A percentile compares a stretch with the other conserved stretches of the same genome.
phyloP scores from a whole-genome alignment of 371 early-diverging fungal genomes.

The Phascolomyces articulosus region DNA sequence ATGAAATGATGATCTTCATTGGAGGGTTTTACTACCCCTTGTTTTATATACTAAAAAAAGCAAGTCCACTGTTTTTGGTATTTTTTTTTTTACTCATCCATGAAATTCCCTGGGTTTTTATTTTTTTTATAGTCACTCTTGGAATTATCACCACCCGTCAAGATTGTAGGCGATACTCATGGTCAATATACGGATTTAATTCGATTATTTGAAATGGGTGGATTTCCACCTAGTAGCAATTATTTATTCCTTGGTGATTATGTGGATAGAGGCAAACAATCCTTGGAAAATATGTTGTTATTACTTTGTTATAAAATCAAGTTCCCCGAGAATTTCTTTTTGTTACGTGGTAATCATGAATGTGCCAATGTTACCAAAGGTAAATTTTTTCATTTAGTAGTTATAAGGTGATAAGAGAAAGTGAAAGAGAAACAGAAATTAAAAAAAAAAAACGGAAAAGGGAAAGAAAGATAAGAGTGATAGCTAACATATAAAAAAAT shows the following conservation, averaged over 20 bases:
- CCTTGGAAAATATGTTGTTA: slow-evolving; percentile 93
- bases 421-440: neutral
- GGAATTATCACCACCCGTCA: slow-evolving; percentile 96
- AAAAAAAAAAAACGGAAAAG: too few relatives aligned
- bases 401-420: neutral
- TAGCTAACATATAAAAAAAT: slow-evolving; percentile 15
- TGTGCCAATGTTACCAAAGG: slow-evolving; percentile 95
- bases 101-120: neutral
- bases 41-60: too few relatives aligned
- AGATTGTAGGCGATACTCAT: slow-evolving; percentile 96
- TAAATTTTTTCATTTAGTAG: slow-evolving; percentile 10
- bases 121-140: slow-evolving; percentile 67
- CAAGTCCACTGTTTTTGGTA: too few relatives aligned
- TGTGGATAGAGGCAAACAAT: slow-evolving; percentile 98
- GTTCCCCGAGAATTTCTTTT: slow-evolving; percentile 95
- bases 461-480: neutral
- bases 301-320: slow-evolving; percentile 98
- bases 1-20: too few relatives aligned
- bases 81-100: neutral
- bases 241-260: slow-evolving; percentile 99
- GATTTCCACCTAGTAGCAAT: slow-evolving; percentile 89
- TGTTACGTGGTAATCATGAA: slow-evolving; percentile 99
- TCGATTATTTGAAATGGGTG: slow-evolving; percentile 91
- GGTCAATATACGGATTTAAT: slow-evolving; percentile 93
- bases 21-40: too few relatives aligned